Evolutionary conservation across 345 rosid genomes (phyloP), one percentile per base, ranked within the genome.

Genomic region (Mercurialis annua): DNA sequence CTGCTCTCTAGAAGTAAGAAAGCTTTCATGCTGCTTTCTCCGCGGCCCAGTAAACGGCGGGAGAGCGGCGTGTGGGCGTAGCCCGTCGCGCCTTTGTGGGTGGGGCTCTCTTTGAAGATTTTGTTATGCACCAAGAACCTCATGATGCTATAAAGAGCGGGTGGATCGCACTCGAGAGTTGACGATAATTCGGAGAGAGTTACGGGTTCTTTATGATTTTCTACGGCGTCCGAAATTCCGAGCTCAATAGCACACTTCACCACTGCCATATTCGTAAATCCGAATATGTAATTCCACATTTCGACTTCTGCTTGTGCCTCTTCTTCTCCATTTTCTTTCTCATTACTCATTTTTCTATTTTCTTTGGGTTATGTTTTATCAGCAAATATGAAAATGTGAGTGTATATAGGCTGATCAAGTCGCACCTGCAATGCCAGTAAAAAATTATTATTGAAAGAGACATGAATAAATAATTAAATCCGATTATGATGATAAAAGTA

Each of bases 241-340:
- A 90, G 90, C 62, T 92, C 91, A 31, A 88, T 81, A 62, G 91
- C 96, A 70, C 98, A 90, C 71, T 85, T 92, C 23, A 84, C 85
- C 16, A 72, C 91, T 36, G 91, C 92, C 48, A 77, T 73, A 7
- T 85, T 81, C 5, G 74, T 59, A 66, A 78, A 82, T 4, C 95
- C 94, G 4, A 87, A 75, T 21, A 66, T 60, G 71, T 80, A 85
- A 14, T 61, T 84, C 92, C 90, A 87, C 18, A 83, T 71, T 31
- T 87, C 86, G 21, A 80, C 62, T 57, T 73, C 76, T 31, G 87
- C 90, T 58, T 46, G 34, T 21, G 61, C 81, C 62, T 84, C 88
- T 44, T 75, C 79, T 49, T 33, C 51, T 33, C 7, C 50, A 24
- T 24, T 18, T 36, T 33, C 10, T 17, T 44, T 51, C 31, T 36